These are phyloP conservation scores for Colletotrichum spinosum DNA, from an alignment of 2,329 filamentous ascomycete species.

Conservation along the genomic window DNA sequence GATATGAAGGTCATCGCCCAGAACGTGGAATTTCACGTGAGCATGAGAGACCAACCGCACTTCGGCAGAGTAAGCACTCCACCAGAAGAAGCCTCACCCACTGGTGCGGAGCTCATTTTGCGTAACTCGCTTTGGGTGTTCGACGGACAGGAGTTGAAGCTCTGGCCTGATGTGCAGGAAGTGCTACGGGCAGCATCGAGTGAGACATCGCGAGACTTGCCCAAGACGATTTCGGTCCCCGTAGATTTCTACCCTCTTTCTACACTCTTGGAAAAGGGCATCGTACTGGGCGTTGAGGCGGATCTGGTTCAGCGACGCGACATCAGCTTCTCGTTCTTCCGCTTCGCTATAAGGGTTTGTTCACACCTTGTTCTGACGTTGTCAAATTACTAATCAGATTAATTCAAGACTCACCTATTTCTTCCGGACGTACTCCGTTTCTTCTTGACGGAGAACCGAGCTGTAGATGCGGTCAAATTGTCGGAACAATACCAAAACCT, in stretches of 20 bases:
- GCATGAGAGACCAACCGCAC: conserved; percentile 85
- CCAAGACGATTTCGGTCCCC: conserved; percentile 79
- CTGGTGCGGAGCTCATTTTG: conserved; percentile 52
- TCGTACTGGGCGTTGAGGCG: conserved; percentile 89
- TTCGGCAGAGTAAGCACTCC: conserved; percentile 45
- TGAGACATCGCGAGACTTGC: conserved; percentile 76
- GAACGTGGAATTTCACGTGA: conserved; percentile 93
- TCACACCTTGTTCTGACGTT: conserved; percentile 83
- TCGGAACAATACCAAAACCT: conserved; percentile 88
- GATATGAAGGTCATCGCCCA: conserved; percentile 98
- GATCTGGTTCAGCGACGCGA: conserved; percentile 95
- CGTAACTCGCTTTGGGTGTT: conserved; percentile 95
- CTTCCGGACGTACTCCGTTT: conserved; percentile 88
- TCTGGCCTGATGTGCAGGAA: conserved; percentile 90
- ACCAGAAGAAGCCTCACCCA: conserved; percentile 12
- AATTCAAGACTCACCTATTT: conserved; percentile 84
- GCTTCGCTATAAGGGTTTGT: conserved; percentile 86
- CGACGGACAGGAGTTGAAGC: conserved; percentile 85
- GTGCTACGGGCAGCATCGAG: conserved; percentile 78
- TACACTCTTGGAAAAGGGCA: conserved; percentile 86
- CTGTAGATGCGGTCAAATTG: conserved; percentile 82
- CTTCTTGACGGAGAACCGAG: conserved; percentile 80
- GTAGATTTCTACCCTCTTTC: conserved; percentile 98
- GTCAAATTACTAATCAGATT: conserved; percentile 70
- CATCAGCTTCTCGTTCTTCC: conserved; percentile 89